Percentiles rank a stretch among this genome's conserved stretches.
Evolutionary conservation across 495 filamentous ascomycete species (phyloP).

Genomic region (Podospora pseudocomata): DNA sequence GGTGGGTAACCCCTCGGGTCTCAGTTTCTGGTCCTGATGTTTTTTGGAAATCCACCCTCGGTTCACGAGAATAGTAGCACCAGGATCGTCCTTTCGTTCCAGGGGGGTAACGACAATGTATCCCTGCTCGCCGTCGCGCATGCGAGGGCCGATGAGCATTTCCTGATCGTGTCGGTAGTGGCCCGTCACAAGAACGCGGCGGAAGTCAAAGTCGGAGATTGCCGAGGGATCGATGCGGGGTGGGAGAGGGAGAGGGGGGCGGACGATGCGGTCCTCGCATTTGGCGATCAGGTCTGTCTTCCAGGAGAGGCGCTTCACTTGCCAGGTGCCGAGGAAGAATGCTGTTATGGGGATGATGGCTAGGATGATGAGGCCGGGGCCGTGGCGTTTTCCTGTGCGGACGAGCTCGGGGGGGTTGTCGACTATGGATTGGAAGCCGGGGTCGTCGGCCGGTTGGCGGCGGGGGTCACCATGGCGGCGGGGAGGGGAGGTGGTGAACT

Average conservation of each 20-base stretch:
- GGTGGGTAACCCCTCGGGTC: slow-evolving; percentile 54
- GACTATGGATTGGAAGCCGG: slow-evolving; percentile 72
- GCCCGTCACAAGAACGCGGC: slow-evolving; percentile 75
- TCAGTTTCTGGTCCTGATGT: slow-evolving; percentile 58
- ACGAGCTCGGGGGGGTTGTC: slow-evolving; percentile 80
- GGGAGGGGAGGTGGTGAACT: slow-evolving; percentile 30
- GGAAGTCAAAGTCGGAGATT: slow-evolving; percentile 87
- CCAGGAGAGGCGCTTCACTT: slow-evolving; percentile 88
- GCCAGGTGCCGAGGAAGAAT: slow-evolving; percentile 89
- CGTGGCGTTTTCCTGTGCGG: slow-evolving; percentile 66
- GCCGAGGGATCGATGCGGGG: slow-evolving; percentile 73
- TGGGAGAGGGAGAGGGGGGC: slow-evolving; percentile 81
- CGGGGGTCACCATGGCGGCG: background rate
- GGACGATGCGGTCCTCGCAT: slow-evolving; percentile 84
- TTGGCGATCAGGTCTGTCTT: slow-evolving; percentile 88
- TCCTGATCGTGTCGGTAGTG: slow-evolving; percentile 80
- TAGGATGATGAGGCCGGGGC: slow-evolving; percentile 75
- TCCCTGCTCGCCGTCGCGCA: slow-evolving; percentile 83
- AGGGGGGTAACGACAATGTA: slow-evolving; percentile 89
- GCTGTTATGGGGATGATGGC: slow-evolving; percentile 87
- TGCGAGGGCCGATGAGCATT: slow-evolving; percentile 90
- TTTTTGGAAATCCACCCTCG: slow-evolving; percentile 85
- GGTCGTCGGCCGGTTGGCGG: slow-evolving; percentile 57
- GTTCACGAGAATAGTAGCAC: slow-evolving; percentile 68
- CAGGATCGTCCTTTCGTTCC: slow-evolving; percentile 53